Base-by-base conservation (phyloP, 768 basidiomycete genomes). In the Panellus pusillus region DNA sequence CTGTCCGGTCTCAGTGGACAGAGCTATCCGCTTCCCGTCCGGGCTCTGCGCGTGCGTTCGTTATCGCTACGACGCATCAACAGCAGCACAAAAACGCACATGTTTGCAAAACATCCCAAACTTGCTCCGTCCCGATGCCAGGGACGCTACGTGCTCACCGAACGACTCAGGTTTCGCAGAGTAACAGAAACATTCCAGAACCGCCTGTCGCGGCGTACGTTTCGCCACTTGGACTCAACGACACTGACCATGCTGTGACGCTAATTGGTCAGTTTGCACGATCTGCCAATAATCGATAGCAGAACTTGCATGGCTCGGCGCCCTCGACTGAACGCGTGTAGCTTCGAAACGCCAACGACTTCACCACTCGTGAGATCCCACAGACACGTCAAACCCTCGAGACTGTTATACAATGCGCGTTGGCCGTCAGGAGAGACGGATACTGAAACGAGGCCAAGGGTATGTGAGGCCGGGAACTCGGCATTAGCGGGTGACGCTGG, bases 1-100 rank as follows among this genome's bases (percentile, higher is more conserved):
- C 62, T 93, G 88, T n/a, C 94, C 94, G 1, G 83, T 79, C 68
- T 96, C 93, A 9, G 86, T 83, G 4, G 92, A 83, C 59, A 96
- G 77, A 14, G 91, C 94, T 43, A 98, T 70, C 39, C 83, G 81
- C 58, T 79, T 79, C 38, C 94, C 93, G 64, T 96, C 91, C 13
- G 94, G 93, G 62, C 91, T 94, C 94, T 96, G 66, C 14, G 31
- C 14, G 20, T 17, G 35, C 24, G 20, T 43, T 32, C 20, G 38
- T n/a, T 9, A 35, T 20, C 14, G 42, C 3, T 2, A 40, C 50
- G 48, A 46, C 39, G 35, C 28, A 15, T 31, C 28, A 44, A 47
- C 37, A 38, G 39, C 2, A 44, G 29, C 38, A 57, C 44, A 46
- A 27, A 40, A 47, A 78, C 83, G 52, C 67, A 90, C 88, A 72